Base-by-base conservation (phyloP, 2,329 filamentous ascomycete genomes). In the Thelonectria blattea region DNA sequence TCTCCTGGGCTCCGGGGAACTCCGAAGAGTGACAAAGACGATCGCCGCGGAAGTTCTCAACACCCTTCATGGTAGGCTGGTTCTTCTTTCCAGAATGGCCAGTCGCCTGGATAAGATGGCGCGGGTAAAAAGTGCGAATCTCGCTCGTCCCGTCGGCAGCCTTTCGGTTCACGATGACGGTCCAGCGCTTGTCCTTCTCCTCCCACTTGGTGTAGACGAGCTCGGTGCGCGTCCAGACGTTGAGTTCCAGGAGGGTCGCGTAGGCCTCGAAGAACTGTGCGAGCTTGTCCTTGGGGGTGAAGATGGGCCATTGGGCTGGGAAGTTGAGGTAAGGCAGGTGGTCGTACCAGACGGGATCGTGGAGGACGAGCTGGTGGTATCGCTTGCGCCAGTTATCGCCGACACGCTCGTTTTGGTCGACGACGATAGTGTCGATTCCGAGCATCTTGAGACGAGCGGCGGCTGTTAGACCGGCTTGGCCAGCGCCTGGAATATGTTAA, bases 271-370 rank as follows among this genome's bases (percentile, higher is more conserved):
- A 87, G 75, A 86, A 91, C 45, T 90, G 86, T 1, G 81, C 89
- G 0, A 91, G 77, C 69, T 91, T 91, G 72, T 91, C 88, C 69
- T 91, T 91, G 5, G 88, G 87, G 0, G 88, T 90, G 72, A 89
- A 91, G 15, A 89, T 77, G 3, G 88, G 88, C 88, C 88, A 91
- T 53, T 82, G 81, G 0, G 80, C 69, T 0, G 88, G 89, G 69
- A 91, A 91, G 0, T 77, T 75, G 4, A 91, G 66, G 70, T 89
- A 91, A 0, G 88, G 85, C 77, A 90, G 76, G 67, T 87, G 83
- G 55, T 84, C 81, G 58, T 81, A 84, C 78, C 80, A 88, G 2
- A 90, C 84, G 0, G 88, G 87, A 65, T 91, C 88, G 65, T 91
- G 88, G 0, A 89, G 82, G 1, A 90, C 87, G 0, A 91, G 82